Percentiles rank a stretch among this genome's conserved stretches.
These are phyloP conservation scores for Amphichorda felina DNA, from an alignment of 2,329 filamentous ascomycete genomes.

Conservation along the genomic window DNA sequence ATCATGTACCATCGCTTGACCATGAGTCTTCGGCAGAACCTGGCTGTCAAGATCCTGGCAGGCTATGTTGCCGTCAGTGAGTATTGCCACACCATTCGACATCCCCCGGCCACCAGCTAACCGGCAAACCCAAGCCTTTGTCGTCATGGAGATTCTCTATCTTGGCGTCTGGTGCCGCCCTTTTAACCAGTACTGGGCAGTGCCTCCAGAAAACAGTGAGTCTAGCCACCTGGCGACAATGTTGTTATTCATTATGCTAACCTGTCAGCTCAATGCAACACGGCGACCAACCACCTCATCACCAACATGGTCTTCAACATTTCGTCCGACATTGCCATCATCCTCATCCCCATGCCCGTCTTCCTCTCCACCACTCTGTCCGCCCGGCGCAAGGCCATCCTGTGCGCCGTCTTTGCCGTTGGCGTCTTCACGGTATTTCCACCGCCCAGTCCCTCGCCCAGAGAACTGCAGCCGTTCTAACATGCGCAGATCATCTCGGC, in stretches of 20 bases:
- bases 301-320: constrained; percentile 47
- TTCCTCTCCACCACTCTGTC: constrained; percentile 35
- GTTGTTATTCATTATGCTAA: no score
- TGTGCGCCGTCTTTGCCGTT: constrained; percentile 31
- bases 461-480: not conserved
- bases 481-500: constrained; percentile 36
- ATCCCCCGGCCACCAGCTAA: no score
- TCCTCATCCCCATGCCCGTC: constrained; percentile 40
- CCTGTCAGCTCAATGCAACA: constrained; percentile 38
- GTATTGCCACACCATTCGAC: no score
- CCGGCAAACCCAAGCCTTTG: constrained; percentile 14
- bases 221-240: no score
- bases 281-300: constrained; percentile 41
- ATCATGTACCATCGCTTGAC: constrained; percentile 45
- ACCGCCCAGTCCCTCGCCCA: not conserved
- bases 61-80: constrained; percentile 26
- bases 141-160: constrained; percentile 38
- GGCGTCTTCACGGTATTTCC: constrained; percentile 27
- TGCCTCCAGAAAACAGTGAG: constrained; percentile 36
- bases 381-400: constrained; percentile 35
- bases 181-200: constrained; percentile 44
- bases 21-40: constrained; percentile 31
- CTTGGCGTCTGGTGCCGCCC: constrained; percentile 39
- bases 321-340: constrained; percentile 44
- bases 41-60: constrained; percentile 34